Base-by-base conservation (phyloP, 331 rosid genomes). In the Quercus tomentella region DNA sequence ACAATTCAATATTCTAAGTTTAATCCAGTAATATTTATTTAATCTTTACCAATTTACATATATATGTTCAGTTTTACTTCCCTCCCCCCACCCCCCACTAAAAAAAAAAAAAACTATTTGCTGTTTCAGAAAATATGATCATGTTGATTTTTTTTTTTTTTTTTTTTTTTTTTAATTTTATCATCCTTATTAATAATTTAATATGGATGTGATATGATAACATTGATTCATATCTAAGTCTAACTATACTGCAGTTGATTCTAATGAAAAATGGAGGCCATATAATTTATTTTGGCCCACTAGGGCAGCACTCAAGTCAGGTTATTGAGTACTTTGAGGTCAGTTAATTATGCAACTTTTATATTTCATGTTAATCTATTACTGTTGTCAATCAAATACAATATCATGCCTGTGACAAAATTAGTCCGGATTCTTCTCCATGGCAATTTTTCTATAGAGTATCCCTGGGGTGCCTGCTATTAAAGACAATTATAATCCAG, bases 251-350 rank as follows among this genome's bases (percentile, higher is more conserved):
- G 43, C 85, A 94, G 98, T 86, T 92, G 88, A 86, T 92, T 87
- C 84, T 92, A 66, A 84, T 94, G 91, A 94, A 94, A 88, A 81
- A 82, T 2, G 98, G 98, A 56, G 98, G 98, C 70, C 91, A 70
- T 65, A 86, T 94, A 58, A 89, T 90, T 49, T 94, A 90, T 79
- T 87, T 80, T 60, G 98, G 98, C 70, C 51, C 76, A 70, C 78
- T 94, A 35, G 97, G 96, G 14, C 87, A 86, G 66, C 88, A 90
- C 68, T 94, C 98, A 54, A 86, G 82, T 61, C 79, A 76, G 60
- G 87, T 94, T 76, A 92, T 92, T 60, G 89, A 90, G 77, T 92
- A 90, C 81, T 94, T 94, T 86, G 93, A 94, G 94, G 98, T 89
- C 70, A 63, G 70, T 63, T 63, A 14, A 26, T 63, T 11, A 3